Conservation (phyloP, 192 early-diverging fungal species). For the Rhizophagus prolifer region DNA sequence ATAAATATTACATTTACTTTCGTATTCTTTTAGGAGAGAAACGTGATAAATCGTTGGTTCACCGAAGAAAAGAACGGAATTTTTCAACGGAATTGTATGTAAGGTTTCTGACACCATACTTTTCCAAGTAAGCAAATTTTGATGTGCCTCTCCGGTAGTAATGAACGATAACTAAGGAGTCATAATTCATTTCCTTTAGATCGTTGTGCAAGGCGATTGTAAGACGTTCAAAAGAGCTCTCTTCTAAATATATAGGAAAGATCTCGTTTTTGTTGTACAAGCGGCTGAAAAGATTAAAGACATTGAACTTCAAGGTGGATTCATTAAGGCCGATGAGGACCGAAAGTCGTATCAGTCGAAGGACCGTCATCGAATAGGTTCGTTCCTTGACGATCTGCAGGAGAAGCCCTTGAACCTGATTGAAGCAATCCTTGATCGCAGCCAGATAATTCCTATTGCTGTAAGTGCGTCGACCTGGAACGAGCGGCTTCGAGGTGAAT, state of each 20-base stretch:
- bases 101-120: not conserved
- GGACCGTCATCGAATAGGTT: not conserved
- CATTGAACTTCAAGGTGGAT: not conserved
- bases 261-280: not conserved
- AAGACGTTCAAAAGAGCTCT: not conserved
- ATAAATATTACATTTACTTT: too few relatives aligned
- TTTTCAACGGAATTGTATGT: not conserved
- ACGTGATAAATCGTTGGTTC: too few relatives aligned
- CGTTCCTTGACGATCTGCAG: not conserved
- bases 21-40: too few relatives aligned
- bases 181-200: not conserved
- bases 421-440: not conserved
- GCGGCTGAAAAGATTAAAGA: conserved; percentile 9
- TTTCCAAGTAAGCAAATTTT: not conserved
- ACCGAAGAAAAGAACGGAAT: too few relatives aligned
- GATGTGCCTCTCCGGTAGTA: not conserved
- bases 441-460: not conserved
- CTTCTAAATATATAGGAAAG: not conserved
- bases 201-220: not conserved
- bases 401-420: conserved; percentile 8
- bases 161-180: not conserved
- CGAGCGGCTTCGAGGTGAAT: not conserved
- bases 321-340: conserved; percentile 21
- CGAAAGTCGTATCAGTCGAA: conserved; percentile 11
- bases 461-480: not conserved